Evolutionary conservation across 2,329 filamentous ascomycete genomes (phyloP), one percentile per base, ranked within the genome.

Genomic region (Coleophoma cylindrospora): DNA sequence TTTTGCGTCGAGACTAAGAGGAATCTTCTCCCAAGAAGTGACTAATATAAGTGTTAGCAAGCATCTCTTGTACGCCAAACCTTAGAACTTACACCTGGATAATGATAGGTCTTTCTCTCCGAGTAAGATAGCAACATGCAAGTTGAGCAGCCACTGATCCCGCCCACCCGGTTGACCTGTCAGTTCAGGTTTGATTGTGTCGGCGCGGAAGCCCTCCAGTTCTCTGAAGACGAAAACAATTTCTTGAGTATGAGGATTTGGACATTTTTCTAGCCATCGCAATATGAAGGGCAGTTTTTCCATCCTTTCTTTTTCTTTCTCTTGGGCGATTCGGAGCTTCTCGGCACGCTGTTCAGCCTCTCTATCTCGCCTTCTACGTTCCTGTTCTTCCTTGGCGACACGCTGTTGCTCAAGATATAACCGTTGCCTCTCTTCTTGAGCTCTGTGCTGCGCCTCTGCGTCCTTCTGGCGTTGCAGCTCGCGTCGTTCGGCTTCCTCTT

Each of bases 101-200:
- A 86, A 71, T 13, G 72, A 68, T 17, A 84, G 67, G 57, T 86
- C 83, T 60, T 83, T 84, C 59, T 85, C 81, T 13, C 83, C 83
- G 2, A 86, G 69, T 9, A 86, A 72, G 13, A 86, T 67, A 9
- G 83, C 82, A 45, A 78, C 81, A 50, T 85, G 79, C 3, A 77
- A 80, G 58, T 85, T 86, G 45, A 86, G 73, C 49, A 86, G 66
- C 82, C 83, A 86, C 57, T 82, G 80, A 57, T 85, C 82, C 45
- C 81, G 74, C n/a, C 80, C 81, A 43, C 75, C 75, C 2, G 73
- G 57, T 11, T 75, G 77, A 8, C 76, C 75, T 6, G 75, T 79
- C 13, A 74, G 69, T 32, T 73, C 72, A 3, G 74, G 73, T 13
- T 73, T 73, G 50, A 86, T 82, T 4, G 80, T 84, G 63, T 86